Evolutionary conservation across 208 protist species (phyloP), one percentile per base, ranked within the genome.

Genomic region (Tritrichomonas musculus): DNA sequence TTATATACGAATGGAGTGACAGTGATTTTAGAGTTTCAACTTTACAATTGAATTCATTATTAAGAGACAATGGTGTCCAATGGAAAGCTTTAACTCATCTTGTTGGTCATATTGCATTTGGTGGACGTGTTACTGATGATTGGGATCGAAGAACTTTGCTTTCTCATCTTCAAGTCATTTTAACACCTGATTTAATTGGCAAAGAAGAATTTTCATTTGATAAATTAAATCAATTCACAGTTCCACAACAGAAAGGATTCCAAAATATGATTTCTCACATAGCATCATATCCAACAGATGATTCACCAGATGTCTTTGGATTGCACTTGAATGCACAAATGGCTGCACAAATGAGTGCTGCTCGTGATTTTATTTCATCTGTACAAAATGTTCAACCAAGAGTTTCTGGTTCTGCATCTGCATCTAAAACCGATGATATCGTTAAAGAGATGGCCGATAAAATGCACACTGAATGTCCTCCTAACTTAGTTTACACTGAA

Each of bases 41-140:
- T 94, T 95, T 98, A 94, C 94, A 97, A 96, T 96, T 99, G 93
- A 95, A 96, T 41, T 97, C 98, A 95, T 98, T 99, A 95, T 96
- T 99, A 72, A 96, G 98, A 93, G 97, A 98, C 94, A 96, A 99
- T 92, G 96, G 97, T 33, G 98, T 99, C 88, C 98, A 98, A 60
- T 99, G 98, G 97, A 96, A 98, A 92, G 98, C 98, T 36, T 94
- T 99, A 14, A 96, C 97, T 92, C 99, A 99, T 96, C 97, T 99
- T 77, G 98, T 98, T 93, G 98, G 98, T 33, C 96, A 99, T 93
- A 98, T 99, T 94, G 98, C 98, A 96, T 99, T 99, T 95, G 98
- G 98, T 93, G 98, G 98, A 25, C 97, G 98, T 77, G 98, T 99
- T 30, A 99, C 98, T 25, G 98, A 99, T 96, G 96, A 97, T 75